These are phyloP conservation scores for Hyphopichia fennica DNA, from an alignment of 1,139 yeast species.

Conservation along the genomic window DNA sequence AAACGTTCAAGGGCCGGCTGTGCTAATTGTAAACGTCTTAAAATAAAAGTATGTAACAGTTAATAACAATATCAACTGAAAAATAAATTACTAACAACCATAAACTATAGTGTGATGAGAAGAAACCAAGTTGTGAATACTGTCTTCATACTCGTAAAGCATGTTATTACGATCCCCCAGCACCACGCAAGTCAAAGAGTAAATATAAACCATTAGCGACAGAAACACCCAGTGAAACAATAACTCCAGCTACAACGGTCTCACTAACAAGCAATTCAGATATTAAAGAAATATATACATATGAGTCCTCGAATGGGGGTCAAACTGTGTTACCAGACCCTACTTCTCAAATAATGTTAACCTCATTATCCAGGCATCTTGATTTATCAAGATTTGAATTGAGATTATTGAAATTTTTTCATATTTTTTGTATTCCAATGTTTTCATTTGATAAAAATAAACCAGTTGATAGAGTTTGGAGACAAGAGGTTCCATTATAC, in stretches of 20 bases:
- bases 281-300: too few species aligned
- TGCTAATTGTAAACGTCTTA: slow-evolving; percentile 3
- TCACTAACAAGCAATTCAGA: too few species aligned
- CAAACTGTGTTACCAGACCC: background rate
- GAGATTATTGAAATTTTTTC: slow-evolving; percentile 29
- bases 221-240: background rate
- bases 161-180: too few species aligned
- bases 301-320: too few species aligned
- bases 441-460: slow-evolving; percentile 23
- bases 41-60: slow-evolving; percentile 2
- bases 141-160: slow-evolving; percentile 30
- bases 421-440: slow-evolving; percentile 24
- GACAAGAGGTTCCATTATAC: slow-evolving; percentile 23
- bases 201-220: background rate
- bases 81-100: background rate
- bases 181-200: background rate
- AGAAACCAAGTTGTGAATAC: slow-evolving; percentile 37
- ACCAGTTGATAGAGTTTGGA: slow-evolving; percentile 27
- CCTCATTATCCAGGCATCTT: slow-evolving; percentile 13
- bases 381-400: slow-evolving; percentile 29
- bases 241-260: too few species aligned
- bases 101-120: slow-evolving; percentile 32
- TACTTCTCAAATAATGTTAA: background rate
- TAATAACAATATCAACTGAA: background rate
- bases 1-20: slow-evolving; percentile 2